Conservation (phyloP, 2,329 filamentous ascomycete genomes). For the Incumbomyces delicatus region DNA sequence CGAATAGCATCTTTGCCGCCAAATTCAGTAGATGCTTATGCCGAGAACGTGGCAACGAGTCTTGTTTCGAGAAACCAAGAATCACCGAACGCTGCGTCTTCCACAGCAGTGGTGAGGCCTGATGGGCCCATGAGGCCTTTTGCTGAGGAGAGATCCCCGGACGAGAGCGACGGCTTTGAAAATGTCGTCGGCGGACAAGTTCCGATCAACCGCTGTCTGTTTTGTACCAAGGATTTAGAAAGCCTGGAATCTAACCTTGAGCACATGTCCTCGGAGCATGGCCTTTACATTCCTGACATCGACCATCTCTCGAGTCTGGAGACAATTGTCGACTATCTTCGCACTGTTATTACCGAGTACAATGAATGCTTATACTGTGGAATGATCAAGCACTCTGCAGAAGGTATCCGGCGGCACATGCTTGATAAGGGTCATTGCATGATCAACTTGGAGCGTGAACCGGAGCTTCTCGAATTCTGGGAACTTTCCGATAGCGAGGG, state of each 20-base stretch:
- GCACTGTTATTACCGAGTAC: slow-evolving; percentile 20
- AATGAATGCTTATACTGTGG: slow-evolving; percentile 30
- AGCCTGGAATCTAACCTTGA: slow-evolving; percentile 18
- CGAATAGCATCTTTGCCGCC: slow-evolving; percentile 17
- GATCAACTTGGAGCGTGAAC: slow-evolving; percentile 25
- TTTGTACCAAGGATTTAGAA: slow-evolving; percentile 21
- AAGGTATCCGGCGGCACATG: slow-evolving; percentile 28
- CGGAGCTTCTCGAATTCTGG: slow-evolving; percentile 28
- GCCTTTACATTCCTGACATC: slow-evolving; percentile 23
- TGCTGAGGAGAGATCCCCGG: slow-evolving; percentile 3
- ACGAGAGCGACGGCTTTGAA: slow-evolving; percentile 7
- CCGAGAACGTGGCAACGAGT: slow-evolving; percentile 4
- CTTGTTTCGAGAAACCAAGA: slow-evolving; percentile 8
- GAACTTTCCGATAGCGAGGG: slow-evolving; percentile 11
- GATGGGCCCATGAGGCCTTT: slow-evolving; percentile 6
- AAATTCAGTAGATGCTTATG: slow-evolving; percentile 11
- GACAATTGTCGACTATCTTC: slow-evolving; percentile 25
- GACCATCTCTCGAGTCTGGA: slow-evolving; percentile 22
- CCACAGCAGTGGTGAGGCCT: slow-evolving; percentile 5
- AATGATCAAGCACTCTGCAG: slow-evolving; percentile 18
- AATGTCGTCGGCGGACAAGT: slow-evolving; percentile 9
- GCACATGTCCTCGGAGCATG: slow-evolving; percentile 24
- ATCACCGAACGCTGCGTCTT: slow-evolving; percentile 3
- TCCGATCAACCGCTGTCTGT: slow-evolving; percentile 24
- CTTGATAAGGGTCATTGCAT: slow-evolving; percentile 28